Base-by-base conservation (phyloP, 768 basidiomycete genomes). In the Rhizopogon salebrosus region DNA sequence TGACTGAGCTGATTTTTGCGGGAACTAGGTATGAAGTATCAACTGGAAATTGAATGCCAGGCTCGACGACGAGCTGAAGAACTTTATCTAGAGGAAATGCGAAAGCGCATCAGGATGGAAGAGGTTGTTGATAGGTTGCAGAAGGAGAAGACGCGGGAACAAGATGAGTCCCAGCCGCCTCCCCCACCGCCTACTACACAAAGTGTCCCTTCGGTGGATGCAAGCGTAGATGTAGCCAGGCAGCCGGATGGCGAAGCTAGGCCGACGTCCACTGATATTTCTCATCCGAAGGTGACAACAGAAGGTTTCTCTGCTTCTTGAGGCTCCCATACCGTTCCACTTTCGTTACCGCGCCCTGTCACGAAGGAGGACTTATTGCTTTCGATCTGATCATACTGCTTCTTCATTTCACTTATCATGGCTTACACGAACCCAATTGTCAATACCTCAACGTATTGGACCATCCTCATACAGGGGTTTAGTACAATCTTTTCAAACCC, bases 51-150 rank as follows among this genome's bases (percentile, higher is more conserved):
- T 24, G 67, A 72, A 45, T 57, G 57, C 18, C 62, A 58, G 34
- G 70, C 70, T 36, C 74, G 73, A 29, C 59, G 43, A 46, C 64
- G 62, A 39, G 68, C 67, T 2, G 73, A 75, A 62, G 59, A 57
- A 18, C 55, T 59, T 22, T 65, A 64, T 57, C 60, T 62, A 10
- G 57, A 59, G 40, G 74, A 75, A 39, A 34, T 68, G 43, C 58
- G 48, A 26, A 61, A 56, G 40, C 71, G 72, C 29, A 56, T 66
- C 37, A 58, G 53, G 35, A 70, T 66, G 1, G 72, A 74, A 52
- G 49, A 57, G 51, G 55, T 49, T 24, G 53, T 62, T 36, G 50
- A 56, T 37, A 56, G 53, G 10, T 45, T 68, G 48, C 61, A 52
- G 26, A 36, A n/a, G 27, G 31, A 54, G 22, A 22, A 61, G 40